Conservation (phyloP, 2,329 filamentous ascomycete species). For the Monilinia polystroma region DNA sequence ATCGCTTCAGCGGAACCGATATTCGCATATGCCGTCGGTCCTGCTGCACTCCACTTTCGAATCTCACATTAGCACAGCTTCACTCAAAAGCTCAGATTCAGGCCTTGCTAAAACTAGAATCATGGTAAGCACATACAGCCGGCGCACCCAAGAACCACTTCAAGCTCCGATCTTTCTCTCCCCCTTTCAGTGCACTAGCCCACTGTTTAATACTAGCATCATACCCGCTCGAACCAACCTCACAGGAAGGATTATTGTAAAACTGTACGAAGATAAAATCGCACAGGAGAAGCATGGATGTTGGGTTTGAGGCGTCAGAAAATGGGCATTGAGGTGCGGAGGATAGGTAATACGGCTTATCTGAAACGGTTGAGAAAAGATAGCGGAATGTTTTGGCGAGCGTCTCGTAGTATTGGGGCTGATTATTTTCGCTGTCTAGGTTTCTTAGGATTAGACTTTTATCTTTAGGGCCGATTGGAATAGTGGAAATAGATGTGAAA, state of each 20-base stretch:
- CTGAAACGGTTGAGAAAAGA: slow-evolving; percentile 25
- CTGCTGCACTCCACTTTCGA: slow-evolving; percentile 33
- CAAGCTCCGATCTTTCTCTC: no score
- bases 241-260: slow-evolving; percentile 45
- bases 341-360: slow-evolving; percentile 42
- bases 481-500: not conserved
- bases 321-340: slow-evolving; percentile 45
- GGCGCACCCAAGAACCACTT: no score
- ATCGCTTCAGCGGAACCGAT: slow-evolving; percentile 34
- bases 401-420: slow-evolving; percentile 34
- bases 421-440: slow-evolving; percentile 41
- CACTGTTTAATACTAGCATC: slow-evolving; percentile 40
- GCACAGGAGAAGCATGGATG: slow-evolving; percentile 38
- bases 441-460: not conserved
- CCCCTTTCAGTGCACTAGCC: slow-evolving; percentile 30
- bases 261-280: slow-evolving; percentile 46
- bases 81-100: not conserved
- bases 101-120: not conserved
- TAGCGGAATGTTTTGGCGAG: slow-evolving; percentile 41
- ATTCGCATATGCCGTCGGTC: slow-evolving; percentile 40
- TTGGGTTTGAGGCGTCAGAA: slow-evolving; percentile 42
- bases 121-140: not conserved
- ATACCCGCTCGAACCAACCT: slow-evolving; percentile 37
- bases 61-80: not conserved
- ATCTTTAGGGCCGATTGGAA: not conserved